Evolutionary conservation across 805 yeast genomes (phyloP).

Genomic region (Spencermartinsiella europaea): DNA sequence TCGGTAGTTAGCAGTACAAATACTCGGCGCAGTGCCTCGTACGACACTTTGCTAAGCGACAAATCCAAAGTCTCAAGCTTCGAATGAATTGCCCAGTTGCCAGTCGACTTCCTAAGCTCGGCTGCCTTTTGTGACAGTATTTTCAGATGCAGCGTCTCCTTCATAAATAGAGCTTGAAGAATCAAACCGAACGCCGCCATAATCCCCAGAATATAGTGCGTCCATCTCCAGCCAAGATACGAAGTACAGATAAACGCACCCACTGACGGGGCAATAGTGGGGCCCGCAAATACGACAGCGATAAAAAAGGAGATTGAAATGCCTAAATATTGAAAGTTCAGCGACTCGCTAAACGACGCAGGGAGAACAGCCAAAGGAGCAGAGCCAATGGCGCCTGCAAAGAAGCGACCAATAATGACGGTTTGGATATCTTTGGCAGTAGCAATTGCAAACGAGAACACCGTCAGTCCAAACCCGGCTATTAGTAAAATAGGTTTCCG

Average conservation of each 20-base stretch:
- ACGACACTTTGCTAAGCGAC: conserved; percentile 50
- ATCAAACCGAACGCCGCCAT: conserved; percentile 43
- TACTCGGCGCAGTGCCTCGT: conserved; percentile 62
- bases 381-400: conserved; percentile 77
- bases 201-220: conserved; percentile 64
- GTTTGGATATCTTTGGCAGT: conserved; percentile 77
- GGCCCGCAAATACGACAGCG: conserved; percentile 71
- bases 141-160: conserved; percentile 59
- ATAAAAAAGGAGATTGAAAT: conserved; percentile 66
- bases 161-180: conserved; percentile 37
- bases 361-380: conserved; percentile 84
- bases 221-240: conserved; percentile 80
- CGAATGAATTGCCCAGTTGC: conserved; percentile 77
- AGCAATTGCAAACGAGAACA: conserved; percentile 70
- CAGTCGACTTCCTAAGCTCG: conserved; percentile 56
- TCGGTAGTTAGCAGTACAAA: conserved; percentile 57
- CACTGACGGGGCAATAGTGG: conserved; percentile 74
- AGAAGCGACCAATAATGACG: conserved; percentile 68
- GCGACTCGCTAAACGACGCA: conserved; percentile 81
- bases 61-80: conserved; percentile 60
- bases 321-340: conserved; percentile 61
- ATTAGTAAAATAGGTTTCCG: conserved; percentile 56
- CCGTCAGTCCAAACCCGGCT: conserved; percentile 50
- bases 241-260: conserved; percentile 62
- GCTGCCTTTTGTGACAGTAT: conserved; percentile 61